Evolutionary conservation across 768 basidiomycete genomes (phyloP).

Genomic region (Leccinellum rugosiceps): DNA sequence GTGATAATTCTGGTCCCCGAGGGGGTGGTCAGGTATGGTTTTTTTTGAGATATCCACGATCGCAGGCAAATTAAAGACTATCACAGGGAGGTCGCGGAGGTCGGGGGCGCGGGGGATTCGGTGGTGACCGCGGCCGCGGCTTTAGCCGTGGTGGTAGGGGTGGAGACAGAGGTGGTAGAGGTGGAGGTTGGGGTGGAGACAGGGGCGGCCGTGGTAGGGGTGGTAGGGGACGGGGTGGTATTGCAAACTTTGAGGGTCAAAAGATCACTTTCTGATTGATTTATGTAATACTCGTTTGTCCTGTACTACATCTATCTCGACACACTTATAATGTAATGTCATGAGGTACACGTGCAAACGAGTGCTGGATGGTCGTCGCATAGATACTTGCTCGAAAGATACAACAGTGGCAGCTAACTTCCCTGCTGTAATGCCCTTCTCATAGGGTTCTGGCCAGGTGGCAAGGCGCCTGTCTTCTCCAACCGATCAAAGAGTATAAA

Average conservation of each 20-base stretch:
- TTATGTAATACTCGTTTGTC: neutral
- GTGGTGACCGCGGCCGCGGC: constrained; percentile 38
- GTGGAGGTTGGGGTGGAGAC: constrained; percentile 36
- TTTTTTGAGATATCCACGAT: constrained; percentile 10
- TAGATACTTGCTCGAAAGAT: neutral
- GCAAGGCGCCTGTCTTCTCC: constrained; percentile 69
- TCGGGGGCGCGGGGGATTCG: constrained; percentile 34
- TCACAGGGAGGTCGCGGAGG: constrained; percentile 34
- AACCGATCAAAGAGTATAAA: constrained; percentile 90
- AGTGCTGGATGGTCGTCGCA: neutral
- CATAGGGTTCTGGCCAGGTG: constrained; percentile 66
- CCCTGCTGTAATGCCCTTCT: constrained; percentile 56
- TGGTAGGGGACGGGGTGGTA: constrained; percentile 49
- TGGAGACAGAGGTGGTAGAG: constrained; percentile 34
- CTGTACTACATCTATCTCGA: neutral
- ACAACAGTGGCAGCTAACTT: constrained; percentile 5
- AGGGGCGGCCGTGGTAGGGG: constrained; percentile 40
- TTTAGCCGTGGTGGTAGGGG: constrained; percentile 42
- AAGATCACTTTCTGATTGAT: constrained; percentile 45
- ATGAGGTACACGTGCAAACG: neutral
- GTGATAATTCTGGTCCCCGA: constrained; percentile 47
- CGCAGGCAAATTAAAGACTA: neutral
- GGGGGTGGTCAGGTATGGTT: constrained; percentile 42
- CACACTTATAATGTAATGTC: neutral
- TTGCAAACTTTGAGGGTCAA: constrained; percentile 48